Conservation (phyloP, 2,329 filamentous ascomycete species). For the Verruconis gallopava region DNA sequence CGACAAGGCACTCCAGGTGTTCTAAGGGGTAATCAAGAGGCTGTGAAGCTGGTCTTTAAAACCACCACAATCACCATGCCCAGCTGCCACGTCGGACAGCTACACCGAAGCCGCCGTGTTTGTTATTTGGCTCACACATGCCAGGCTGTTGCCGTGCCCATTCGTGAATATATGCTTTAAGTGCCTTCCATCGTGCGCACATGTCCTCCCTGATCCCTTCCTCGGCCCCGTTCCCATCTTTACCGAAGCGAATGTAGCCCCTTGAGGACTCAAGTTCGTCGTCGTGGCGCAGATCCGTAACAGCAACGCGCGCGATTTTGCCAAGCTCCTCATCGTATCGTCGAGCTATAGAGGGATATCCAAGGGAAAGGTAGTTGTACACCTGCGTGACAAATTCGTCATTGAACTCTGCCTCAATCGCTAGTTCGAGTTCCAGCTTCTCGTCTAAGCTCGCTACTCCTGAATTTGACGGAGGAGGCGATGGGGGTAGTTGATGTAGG, state of each 20-base stretch:
- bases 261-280: conserved; percentile 51
- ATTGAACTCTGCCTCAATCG: conserved; percentile 50
- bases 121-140: conserved; percentile 32
- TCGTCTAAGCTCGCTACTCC: conserved; percentile 30
- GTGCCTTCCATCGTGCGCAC: conserved; percentile 70
- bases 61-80: conserved; percentile 28
- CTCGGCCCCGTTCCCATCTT: conserved; percentile 34
- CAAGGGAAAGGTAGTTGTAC: conserved; percentile 90
- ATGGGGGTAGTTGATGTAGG: conserved; percentile 21
- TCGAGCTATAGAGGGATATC: conserved; percentile 75
- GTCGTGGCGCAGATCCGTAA: conserved; percentile 57
- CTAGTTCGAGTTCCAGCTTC: conserved; percentile 23
- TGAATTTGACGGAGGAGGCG: conserved; percentile 23
- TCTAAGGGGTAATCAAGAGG: too few relatives aligned
- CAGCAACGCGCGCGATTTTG: conserved; percentile 59
- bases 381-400: conserved; percentile 87
- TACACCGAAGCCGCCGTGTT: conserved; percentile 26
- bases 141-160: conserved; percentile 82
- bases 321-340: conserved; percentile 75
- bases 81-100: conserved; percentile 36
- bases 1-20: too few relatives aligned
- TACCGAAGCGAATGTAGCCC: conserved; percentile 55
- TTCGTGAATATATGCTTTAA: conserved; percentile 72
- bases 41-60: too few relatives aligned
- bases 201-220: conserved; percentile 35